These are phyloP conservation scores for Termitomyces heimii DNA, from an alignment of 768 basidiomycete genomes.

Conservation along the genomic window DNA sequence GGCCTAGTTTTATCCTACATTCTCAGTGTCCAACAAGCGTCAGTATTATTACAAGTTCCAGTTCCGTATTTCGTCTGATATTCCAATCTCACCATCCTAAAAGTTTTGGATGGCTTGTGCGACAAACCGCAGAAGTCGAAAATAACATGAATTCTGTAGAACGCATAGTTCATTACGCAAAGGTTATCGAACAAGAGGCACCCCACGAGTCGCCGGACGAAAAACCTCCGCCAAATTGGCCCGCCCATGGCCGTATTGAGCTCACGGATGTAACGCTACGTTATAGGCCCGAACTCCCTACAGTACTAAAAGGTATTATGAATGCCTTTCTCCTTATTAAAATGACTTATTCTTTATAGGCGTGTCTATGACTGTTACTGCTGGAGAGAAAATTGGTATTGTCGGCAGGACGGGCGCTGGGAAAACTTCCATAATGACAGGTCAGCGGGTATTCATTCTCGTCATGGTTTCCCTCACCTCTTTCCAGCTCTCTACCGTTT, in stretches of 20 bases:
- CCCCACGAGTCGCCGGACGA: conserved; percentile 57
- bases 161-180: conserved; percentile 78
- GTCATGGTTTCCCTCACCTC: background rate
- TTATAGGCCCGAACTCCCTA: conserved; percentile 85
- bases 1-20: conserved; percentile 77
- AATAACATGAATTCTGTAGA: conserved; percentile 94
- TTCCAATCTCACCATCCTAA: background rate
- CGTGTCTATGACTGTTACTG: conserved; percentile 59
- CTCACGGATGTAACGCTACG: conserved; percentile 72
- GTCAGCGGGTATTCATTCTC: conserved; percentile 22
- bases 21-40: conserved; percentile 69
- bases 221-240: conserved; percentile 66
- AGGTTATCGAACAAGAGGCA: conserved; percentile 77
- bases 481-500: conserved; percentile 67
- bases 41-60: conserved; percentile 9
- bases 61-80: conserved; percentile 4
- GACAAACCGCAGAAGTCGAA: conserved; percentile 80
- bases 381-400: conserved; percentile 89
- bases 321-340: background rate
- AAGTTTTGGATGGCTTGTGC: conserved; percentile 72
- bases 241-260: conserved; percentile 63
- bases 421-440: conserved; percentile 85
- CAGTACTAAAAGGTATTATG: conserved; percentile 65
- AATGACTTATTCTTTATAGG: conserved; percentile 9
- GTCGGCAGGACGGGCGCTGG: conserved; percentile 87